phyloP scores from a whole-genome alignment of 2,329 filamentous ascomycete genomes.

The Ophiostoma quercus region DNA sequence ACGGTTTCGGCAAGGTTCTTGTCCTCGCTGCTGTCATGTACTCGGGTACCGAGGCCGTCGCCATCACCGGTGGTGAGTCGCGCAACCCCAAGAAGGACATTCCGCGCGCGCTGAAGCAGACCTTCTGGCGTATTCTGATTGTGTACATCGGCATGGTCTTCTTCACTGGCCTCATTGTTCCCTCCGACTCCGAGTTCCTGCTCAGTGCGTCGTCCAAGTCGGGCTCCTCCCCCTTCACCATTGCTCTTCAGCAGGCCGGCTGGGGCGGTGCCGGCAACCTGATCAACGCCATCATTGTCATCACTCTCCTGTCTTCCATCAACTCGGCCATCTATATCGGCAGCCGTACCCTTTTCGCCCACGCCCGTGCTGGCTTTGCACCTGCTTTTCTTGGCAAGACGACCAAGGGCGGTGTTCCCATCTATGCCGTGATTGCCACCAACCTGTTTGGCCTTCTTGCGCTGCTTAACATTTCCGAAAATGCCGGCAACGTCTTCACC shows the following conservation, averaged over 20 bases:
- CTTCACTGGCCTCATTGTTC: constrained; percentile 31
- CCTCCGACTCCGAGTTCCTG: constrained; percentile 34
- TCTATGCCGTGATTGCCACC: constrained; percentile 53
- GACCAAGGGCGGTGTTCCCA: constrained; percentile 51
- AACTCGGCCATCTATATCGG: constrained; percentile 60
- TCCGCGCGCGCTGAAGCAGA: constrained; percentile 28
- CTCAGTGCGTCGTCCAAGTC: constrained; percentile 31
- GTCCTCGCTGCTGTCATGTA: constrained; percentile 33
- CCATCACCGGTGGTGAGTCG: constrained; percentile 28
- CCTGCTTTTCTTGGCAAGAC: constrained; percentile 51
- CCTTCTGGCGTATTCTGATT: constrained; percentile 33
- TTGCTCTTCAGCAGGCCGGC: constrained; percentile 59
- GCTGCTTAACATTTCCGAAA: constrained; percentile 33
- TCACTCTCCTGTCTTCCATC: constrained; percentile 62
- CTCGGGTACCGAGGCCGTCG: constrained; percentile 30
- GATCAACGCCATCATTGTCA: constrained; percentile 71
- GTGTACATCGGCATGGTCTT: constrained; percentile 34
- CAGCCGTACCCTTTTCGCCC: constrained; percentile 53
- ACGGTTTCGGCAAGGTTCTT: constrained; percentile 39
- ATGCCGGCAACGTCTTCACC: constrained; percentile 56
- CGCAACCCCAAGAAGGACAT: constrained; percentile 27
- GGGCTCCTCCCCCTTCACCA: constrained; percentile 59
- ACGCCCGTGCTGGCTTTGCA: constrained; percentile 54
- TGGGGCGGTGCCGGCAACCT: constrained; percentile 63
- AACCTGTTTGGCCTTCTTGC: constrained; percentile 59